Evolutionary conservation across 768 basidiomycete genomes (phyloP), one percentile per base, ranked within the genome.

Genomic region (Cyclocybe cylindracea): DNA sequence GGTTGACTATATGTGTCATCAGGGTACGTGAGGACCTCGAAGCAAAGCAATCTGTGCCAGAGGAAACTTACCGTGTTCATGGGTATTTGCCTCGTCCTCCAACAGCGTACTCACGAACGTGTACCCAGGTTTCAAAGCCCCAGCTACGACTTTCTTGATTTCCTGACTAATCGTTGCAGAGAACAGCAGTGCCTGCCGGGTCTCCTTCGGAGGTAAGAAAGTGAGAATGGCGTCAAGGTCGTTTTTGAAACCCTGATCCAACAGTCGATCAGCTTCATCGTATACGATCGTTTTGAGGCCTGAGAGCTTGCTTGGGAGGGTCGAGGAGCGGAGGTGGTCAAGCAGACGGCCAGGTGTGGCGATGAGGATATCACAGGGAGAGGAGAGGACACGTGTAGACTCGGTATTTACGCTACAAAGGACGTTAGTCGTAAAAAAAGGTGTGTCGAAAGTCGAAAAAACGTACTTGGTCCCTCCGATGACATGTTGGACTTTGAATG

Each of bases 291-390:
- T 71, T 36, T 73, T 66, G 6, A 84, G 66, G 29, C 65, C 55
- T 4, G 55, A 35, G 41, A 86, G 63, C 35, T 71, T 68, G 34
- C 67, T 50, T 8, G 54, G 55, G 45, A 83, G 63, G 39, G 61
- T 45, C 19, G 70, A 65, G n/a, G 60, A 57, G 36, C 76, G 76
- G 38, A 90, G 67, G 61, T 87, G 84, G 65, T 90, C 89, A 54
- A 83, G 72, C 49, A 91, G 72, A n/a, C 89, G 78, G 44, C 89
- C 89, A 3, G 89, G 89, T 2, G 89, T 90, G 8, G 86, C 86
- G 34, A 89, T 79, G 36, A 91, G 74, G 39, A 91, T 76, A 56
- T 87, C 73, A 29, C 70, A 71, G 19, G 68, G 70, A 4, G 51
- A 51, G 2, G 56, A 53, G 9, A 57, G 61, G 6, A 75, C 51